Evolutionary conservation across 1,284 basidiomycete species (phyloP).

Genomic region (Laetiporus sulphureus): DNA sequence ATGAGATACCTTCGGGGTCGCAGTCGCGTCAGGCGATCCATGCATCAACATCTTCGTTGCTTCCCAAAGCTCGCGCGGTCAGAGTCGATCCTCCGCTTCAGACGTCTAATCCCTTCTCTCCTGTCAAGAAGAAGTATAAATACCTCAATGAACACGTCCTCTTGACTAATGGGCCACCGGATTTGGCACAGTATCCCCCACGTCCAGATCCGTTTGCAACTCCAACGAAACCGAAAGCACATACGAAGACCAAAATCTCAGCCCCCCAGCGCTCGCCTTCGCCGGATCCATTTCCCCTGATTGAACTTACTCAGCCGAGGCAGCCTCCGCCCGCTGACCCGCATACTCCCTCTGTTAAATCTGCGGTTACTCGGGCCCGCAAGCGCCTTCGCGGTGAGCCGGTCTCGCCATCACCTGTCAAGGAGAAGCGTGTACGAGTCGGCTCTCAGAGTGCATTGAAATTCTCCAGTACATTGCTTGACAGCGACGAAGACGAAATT

Average conservation of each 20-base stretch:
- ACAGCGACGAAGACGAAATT: conserved; percentile 33
- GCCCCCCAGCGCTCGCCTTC: conserved; percentile 27
- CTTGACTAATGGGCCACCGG: conserved; percentile 5
- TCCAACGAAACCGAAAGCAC: conserved; percentile 33
- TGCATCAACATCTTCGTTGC: conserved; percentile 29
- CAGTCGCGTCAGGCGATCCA: conserved; percentile 21
- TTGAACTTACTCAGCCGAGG: conserved; percentile 16
- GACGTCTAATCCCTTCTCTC: conserved; percentile 73
- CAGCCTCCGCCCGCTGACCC: conserved; percentile 5
- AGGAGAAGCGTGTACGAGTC: conserved; percentile 59
- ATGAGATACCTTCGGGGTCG: conserved; percentile 31
- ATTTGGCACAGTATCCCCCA: conserved; percentile 16
- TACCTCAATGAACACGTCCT: not conserved
- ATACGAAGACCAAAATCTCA: conserved; percentile 21
- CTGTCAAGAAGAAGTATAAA: conserved; percentile 48
- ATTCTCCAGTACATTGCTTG: conserved; percentile 21
- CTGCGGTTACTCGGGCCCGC: conserved; percentile 57
- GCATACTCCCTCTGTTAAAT: conserved; percentile 12
- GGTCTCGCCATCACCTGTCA: conserved; percentile 73
- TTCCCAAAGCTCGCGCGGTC: conserved; percentile 42
- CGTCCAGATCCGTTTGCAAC: conserved; percentile 47
- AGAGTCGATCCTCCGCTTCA: conserved; percentile 43
- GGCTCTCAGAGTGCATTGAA: conserved; percentile 26
- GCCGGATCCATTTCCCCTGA: conserved; percentile 31
- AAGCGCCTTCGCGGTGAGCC: conserved; percentile 75